phyloP scores from a whole-genome alignment of 1,284 basidiomycete genomes.

The Vanrija humicola region DNA sequence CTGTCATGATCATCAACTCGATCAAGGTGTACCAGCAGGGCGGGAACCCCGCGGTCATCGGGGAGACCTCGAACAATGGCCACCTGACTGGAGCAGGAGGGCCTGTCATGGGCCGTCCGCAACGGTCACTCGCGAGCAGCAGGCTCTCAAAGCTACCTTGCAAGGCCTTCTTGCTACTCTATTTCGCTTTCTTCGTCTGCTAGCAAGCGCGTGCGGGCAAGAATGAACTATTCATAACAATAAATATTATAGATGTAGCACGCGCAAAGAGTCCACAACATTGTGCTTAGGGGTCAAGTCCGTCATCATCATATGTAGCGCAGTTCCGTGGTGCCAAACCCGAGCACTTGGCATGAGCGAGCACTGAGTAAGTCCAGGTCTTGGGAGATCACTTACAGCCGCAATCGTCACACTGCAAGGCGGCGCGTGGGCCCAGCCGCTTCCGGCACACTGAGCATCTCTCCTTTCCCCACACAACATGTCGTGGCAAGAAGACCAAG shows the following conservation, averaged over 20 bases:
- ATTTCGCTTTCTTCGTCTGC: no score
- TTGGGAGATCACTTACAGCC: neutral
- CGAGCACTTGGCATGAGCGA: conserved; percentile 3
- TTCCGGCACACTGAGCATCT: conserved; percentile 4
- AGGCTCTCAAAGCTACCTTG: no score
- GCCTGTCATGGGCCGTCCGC: neutral
- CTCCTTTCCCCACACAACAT: neutral
- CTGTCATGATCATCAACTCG: conserved; percentile 45
- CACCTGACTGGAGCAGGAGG: neutral
- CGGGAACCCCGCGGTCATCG: neutral
- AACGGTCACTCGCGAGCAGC: no score
- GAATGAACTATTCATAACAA: no score
- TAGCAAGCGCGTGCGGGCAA: no score
- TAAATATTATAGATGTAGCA: no score
- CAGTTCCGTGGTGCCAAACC: neutral
- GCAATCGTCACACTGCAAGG: conserved; percentile 9
- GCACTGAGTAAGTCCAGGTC: neutral
- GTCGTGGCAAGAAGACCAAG: neutral
- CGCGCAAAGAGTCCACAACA: no score
- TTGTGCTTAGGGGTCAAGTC: no score
- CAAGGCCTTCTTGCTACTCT: no score
- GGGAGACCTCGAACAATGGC: neutral
- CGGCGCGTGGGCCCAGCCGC: conserved; percentile 2
- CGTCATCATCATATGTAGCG: conserved; percentile 16
- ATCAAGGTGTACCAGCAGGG: conserved; percentile 42